Evolutionary conservation across 2,329 filamentous ascomycete genomes (phyloP), one percentile per base, ranked within the genome.

Genomic region (Clonostachys sp.): DNA sequence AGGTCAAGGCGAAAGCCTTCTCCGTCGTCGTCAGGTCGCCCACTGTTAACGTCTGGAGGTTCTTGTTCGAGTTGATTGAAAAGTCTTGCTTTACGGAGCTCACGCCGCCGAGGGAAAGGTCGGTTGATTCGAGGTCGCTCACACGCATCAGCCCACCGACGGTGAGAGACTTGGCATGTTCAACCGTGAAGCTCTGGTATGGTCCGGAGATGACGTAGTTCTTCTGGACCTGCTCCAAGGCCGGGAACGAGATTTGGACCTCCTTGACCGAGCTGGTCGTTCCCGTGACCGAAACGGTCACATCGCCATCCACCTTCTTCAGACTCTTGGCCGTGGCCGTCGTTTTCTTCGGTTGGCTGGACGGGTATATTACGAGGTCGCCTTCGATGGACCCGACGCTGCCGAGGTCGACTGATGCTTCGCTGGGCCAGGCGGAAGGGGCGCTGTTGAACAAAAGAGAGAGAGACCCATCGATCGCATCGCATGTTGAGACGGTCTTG

Each of bases 371-470:
- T 6, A 59, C 54, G 6, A 61, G 34, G 39, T 55, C 50, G 9
- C 57, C 56, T 3, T 54, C 52, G 10, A 61, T 48, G 14, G 54
- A 53, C 6, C 40, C 45, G 9, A 60, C 41, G 12, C 52, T 48
- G 35, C 58, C 58, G 5, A 61, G 51, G 36, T 61, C 58, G 44
- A 61, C 49, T 0, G 54, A 35, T 5, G 58, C 57, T n/a, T 55
- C 48, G 30, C 56, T 53, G 14, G 56, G 45, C 58, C 58, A 61
- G 3, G 52, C 48, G 14, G 55, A 54, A 3, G 57, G 56, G 18
- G 52, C 42, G 41, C 51, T 52, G 42, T 57, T 51, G 46, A 61
- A 52, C 6, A 60, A 54, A 16, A 61, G 51, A 9, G 58, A 60
- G 34, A 61, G 41, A 12, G 58, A 58, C 24, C 58, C 58, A 42